Base-by-base conservation (phyloP, 2,329 filamentous ascomycete genomes). In the Verticillium nonalfalfae region DNA sequence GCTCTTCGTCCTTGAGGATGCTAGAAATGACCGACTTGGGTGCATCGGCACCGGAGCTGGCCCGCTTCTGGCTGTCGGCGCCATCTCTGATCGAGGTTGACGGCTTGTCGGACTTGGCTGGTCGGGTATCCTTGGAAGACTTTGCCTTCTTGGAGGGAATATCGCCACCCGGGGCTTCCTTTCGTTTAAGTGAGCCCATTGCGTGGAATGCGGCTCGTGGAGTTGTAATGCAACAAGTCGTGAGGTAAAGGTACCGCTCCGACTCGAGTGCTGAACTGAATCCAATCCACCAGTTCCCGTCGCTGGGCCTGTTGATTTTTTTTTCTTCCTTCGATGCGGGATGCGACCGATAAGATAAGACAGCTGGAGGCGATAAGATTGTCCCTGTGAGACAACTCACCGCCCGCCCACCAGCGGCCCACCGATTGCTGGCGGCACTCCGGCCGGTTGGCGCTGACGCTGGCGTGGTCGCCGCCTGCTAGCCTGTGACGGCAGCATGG, bases 1-100 rank as follows among this genome's bases (percentile, higher is more conserved):
- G 88, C 72, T 97, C 95, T 67, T 98, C 95, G 66, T 95, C 89
- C 73, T 83, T 86, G 58, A 85, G 71, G 11, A 78, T 71, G 18
- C 45, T 52, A 40, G 81, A 80, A 60, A 83, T 72, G 35, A 78
- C 66, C 14, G 75, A 71, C 68, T 73, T 70, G 61, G 71, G 62
- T 26, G 71, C 70, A 3, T 76, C 65, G 59, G 64, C 58, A 63
- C 65, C 62, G 50, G 65, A 64, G 26, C 67, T 39, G 45, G 69
- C 68, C 62, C 69, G 68, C 64, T 76, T 76, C 59, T 72, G 71
- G 40, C 74, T 72, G 34, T 60, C 62, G 66, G 64, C 35, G 68
- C 66, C 67, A 73, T 75, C 64, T 73, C 73, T 63, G 74, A 69
- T 65, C 74, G 78, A 60, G 74, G 65, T 59, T 62, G 52, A 39